These are phyloP conservation scores for Plasmodium vivax DNA, from an alignment of 169 alveolate genomes.

Conservation along the genomic window DNA sequence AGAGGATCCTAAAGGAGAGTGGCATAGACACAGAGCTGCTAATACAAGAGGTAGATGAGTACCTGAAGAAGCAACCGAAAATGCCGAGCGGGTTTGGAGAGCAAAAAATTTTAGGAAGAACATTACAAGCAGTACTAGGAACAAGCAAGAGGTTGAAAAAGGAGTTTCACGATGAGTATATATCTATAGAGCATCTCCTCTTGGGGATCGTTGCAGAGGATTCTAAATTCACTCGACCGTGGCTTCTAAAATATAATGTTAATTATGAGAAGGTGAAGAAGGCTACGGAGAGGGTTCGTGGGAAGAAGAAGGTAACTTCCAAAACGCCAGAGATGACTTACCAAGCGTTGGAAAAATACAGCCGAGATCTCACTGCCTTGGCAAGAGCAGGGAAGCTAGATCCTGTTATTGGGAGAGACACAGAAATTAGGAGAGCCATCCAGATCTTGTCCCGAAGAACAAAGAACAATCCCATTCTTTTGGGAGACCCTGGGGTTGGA, in stretches of 20 bases:
- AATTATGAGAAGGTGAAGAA: conserved; percentile 85
- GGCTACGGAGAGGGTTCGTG: conserved; percentile 88
- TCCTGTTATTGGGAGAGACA: conserved; percentile 92
- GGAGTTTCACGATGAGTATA: conserved; percentile 88
- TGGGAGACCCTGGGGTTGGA: conserved; percentile 94
- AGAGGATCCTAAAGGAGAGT: conserved; percentile 77
- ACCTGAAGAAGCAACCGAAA: conserved; percentile 84
- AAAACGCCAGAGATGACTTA: conserved; percentile 87
- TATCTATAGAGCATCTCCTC: conserved; percentile 87
- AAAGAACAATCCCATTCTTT: conserved; percentile 89
- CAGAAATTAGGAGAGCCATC: conserved; percentile 88
- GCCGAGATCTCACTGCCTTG: conserved; percentile 88
- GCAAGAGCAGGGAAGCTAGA: conserved; percentile 90
- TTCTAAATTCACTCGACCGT: conserved; percentile 88
- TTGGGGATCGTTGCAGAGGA: conserved; percentile 89
- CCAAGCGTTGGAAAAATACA: conserved; percentile 84
- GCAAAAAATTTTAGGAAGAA: conserved; percentile 89
- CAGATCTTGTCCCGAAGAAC: conserved; percentile 89
- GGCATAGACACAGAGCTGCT: conserved; percentile 83
- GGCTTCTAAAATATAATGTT: conserved; percentile 83
- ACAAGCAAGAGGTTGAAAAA: conserved; percentile 84
- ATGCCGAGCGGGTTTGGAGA: conserved; percentile 91
- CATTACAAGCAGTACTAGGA: conserved; percentile 85
- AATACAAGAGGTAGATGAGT: conserved; percentile 85
- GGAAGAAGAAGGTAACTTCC: conserved; percentile 88